Evolutionary conservation across 352 stramenopile genomes (phyloP).

Genomic region (Pilasporangium apinafurcum): DNA sequence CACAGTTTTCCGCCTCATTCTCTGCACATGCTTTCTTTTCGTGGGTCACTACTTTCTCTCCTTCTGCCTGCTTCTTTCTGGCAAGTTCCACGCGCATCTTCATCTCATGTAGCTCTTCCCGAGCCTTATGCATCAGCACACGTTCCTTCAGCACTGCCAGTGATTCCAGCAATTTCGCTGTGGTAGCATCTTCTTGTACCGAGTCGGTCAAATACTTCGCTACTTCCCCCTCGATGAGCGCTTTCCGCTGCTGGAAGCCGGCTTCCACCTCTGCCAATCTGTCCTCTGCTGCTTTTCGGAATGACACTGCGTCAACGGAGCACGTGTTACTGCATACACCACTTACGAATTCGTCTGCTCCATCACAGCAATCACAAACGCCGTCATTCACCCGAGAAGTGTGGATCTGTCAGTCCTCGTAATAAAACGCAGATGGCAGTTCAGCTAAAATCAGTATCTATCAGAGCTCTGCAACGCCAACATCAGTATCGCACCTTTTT

Average conservation of each 20-base stretch:
- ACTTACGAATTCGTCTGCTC: conserved; percentile 80
- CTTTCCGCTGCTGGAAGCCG: conserved; percentile 46
- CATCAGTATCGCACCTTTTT: conserved; percentile 26
- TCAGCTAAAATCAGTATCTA: too few species aligned
- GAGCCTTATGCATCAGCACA: conserved; percentile 56
- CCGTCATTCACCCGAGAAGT: conserved; percentile 89
- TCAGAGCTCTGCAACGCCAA: neutral
- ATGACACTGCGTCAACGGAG: conserved; percentile 17
- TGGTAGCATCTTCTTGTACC: conserved; percentile 15
- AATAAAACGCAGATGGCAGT: too few species aligned
- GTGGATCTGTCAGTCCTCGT: conserved; percentile 28
- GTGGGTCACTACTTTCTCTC: neutral
- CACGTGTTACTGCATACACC: conserved; percentile 47
- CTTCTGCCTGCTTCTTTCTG: conserved; percentile 26
- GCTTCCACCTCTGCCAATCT: conserved; percentile 29
- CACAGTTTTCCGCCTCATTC: conserved; percentile 8
- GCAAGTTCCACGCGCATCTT: conserved; percentile 43
- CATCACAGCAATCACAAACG: conserved; percentile 98
- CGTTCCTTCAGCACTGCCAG: conserved; percentile 43
- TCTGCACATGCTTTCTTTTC: conserved; percentile 3
- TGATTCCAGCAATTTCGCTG: conserved; percentile 25
- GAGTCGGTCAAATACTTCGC: conserved; percentile 30
- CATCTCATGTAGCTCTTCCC: conserved; percentile 56
- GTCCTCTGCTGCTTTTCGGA: conserved; percentile 23
- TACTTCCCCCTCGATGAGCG: conserved; percentile 29